Evolutionary conservation across 257 asterid species (phyloP).

Genomic region (Fraxinus pennsylvanica): DNA sequence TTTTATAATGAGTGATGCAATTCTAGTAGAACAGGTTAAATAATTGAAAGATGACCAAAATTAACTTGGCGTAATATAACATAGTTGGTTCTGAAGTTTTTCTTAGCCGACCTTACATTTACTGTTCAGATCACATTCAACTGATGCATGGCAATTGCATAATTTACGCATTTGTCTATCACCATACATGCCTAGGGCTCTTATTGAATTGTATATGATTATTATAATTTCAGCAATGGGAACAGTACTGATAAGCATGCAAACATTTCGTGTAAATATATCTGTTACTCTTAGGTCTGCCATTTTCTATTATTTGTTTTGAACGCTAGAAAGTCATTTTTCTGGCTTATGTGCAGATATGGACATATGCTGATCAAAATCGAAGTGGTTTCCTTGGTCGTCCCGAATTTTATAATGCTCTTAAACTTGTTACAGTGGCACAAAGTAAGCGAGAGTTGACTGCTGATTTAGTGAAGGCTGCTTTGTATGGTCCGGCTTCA

Average conservation of each 20-base stretch:
- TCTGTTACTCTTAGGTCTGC: slow-evolving; percentile 11
- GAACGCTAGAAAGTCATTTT: slow-evolving; percentile 18
- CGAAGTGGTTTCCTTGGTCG: slow-evolving; percentile 78
- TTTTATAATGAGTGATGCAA: background rate
- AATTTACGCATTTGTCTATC: background rate
- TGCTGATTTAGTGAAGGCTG: slow-evolving; percentile 89
- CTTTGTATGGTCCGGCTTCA: slow-evolving; percentile 83
- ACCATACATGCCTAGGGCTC: background rate
- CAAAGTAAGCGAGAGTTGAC: slow-evolving; percentile 86
- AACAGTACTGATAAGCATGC: slow-evolving; percentile 8
- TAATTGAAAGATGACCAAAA: background rate
- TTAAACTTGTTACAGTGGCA: slow-evolving; percentile 94
- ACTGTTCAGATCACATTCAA: background rate
- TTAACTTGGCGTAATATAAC: background rate
- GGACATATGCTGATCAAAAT: slow-evolving; percentile 84
- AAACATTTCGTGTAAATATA: slow-evolving; percentile 3
- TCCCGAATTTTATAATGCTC: slow-evolving; percentile 85
- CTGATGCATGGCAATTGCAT: background rate
- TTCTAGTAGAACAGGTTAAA: background rate
- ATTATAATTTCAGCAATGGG: slow-evolving; percentile 19
- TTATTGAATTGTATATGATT: background rate
- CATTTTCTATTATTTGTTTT: slow-evolving; percentile 16
- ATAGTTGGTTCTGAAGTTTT: background rate
- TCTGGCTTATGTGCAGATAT: slow-evolving; percentile 59
- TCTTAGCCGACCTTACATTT: background rate